Percentiles rank a stretch among this genome's conserved stretches.
Conservation (phyloP, 768 basidiomycete species). For the Suillus lakei region DNA sequence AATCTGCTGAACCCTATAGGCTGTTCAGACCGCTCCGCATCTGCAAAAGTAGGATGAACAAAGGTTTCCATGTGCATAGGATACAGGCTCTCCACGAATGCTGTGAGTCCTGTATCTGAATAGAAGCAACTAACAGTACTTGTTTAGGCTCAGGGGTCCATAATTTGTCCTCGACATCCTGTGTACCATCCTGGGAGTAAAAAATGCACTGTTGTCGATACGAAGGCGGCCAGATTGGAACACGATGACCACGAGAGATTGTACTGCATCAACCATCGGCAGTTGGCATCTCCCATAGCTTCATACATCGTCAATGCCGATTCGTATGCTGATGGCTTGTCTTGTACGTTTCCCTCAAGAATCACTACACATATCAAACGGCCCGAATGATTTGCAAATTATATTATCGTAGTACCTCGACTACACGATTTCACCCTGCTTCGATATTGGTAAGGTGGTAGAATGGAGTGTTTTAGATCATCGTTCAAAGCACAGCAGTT, state of each 20-base stretch:
- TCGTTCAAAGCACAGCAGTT: neutral
- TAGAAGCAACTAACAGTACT: neutral
- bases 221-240: neutral
- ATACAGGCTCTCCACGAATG: neutral
- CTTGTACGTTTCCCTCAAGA: neutral
- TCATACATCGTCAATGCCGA: neutral
- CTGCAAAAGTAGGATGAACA: neutral
- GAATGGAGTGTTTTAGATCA: neutral
- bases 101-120: neutral
- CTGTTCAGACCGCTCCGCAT: neutral
- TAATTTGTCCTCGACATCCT: neutral
- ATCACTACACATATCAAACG: neutral
- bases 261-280: neutral
- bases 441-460: neutral
- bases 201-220: neutral
- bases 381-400: neutral
- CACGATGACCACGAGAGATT: too few relatives aligned
- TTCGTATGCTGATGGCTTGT: neutral
- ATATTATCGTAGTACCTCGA: neutral
- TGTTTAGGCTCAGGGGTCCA: too few relatives aligned
- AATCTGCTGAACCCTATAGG: neutral
- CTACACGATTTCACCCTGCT: neutral
- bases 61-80: slow-evolving; percentile 3
- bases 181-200: neutral
- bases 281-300: neutral